Percentiles rank a stretch among this genome's conserved stretches.
Evolutionary conservation across 2,329 filamentous ascomycete species (phyloP).

Genomic region (Fusarium clavum): DNA sequence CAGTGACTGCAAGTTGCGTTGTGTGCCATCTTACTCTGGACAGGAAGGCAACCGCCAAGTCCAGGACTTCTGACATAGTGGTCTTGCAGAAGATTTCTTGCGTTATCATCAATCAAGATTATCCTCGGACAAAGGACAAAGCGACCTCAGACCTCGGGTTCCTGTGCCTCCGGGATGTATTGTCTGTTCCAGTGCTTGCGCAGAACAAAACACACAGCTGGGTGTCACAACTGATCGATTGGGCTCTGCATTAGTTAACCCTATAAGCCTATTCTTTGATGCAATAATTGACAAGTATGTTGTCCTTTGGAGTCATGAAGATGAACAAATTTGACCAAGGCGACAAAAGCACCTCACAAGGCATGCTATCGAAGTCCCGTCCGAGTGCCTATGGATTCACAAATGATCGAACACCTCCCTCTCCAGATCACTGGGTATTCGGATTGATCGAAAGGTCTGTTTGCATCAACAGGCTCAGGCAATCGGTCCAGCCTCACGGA

Average conservation of each 20-base stretch:
- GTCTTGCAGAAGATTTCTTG: slow-evolving; percentile 7
- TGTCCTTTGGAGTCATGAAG: not conserved
- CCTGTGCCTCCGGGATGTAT: slow-evolving; percentile 9
- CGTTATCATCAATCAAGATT: not conserved
- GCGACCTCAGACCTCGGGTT: slow-evolving; percentile 14
- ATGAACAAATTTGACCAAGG: not conserved
- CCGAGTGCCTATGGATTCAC: slow-evolving; percentile 4
- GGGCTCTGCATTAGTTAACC: not conserved
- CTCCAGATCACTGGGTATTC: slow-evolving; percentile 26
- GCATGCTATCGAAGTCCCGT: not conserved
- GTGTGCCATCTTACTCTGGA: slow-evolving; percentile 7
- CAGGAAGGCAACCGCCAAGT: slow-evolving; percentile 10
- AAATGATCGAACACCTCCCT: not conserved
- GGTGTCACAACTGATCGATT: slow-evolving; percentile 7
- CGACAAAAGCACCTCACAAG: not conserved
- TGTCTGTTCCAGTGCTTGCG: slow-evolving; percentile 12
- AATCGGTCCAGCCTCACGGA: slow-evolving; percentile 21
- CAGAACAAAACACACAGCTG: slow-evolving; percentile 12
- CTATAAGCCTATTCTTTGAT: slow-evolving; percentile 18
- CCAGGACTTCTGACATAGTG: slow-evolving; percentile 13
- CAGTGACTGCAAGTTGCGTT: slow-evolving; percentile 16
- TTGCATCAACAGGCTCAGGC: slow-evolving; percentile 27
- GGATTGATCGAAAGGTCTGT: slow-evolving; percentile 36
- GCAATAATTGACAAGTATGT: not conserved
- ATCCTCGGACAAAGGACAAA: slow-evolving; percentile 9